Base-by-base conservation (phyloP, 1,284 basidiomycete genomes). In the Trametes pubescens region DNA sequence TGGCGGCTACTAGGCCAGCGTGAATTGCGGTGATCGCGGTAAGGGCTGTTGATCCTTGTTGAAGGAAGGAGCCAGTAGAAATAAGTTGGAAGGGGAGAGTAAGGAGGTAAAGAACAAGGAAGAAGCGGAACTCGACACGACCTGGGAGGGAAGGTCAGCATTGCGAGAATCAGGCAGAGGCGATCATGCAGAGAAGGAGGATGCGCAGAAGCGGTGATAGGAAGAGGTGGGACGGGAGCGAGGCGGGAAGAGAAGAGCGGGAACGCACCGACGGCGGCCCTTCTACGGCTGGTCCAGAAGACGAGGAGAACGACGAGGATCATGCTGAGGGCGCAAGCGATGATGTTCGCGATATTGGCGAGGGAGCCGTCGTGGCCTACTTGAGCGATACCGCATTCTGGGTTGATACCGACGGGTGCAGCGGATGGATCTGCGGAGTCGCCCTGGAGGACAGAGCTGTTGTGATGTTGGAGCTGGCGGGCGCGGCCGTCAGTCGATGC, bases 51-150 rank as follows among this genome's bases (percentile, higher is more conserved):
- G 86, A 83, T 51, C 92, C 92, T 79, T 96, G 94, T 69, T 86
- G 75, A 35, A 96, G 79, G 67, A 95, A 78, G 0, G 92, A 84
- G 47, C 91, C 90, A 24, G 88, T 94, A 11, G 92, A 90, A 59
- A 96, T 65, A 51, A 94, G 84, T 77, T 95, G 91, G 60, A 96
- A 81, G 18, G 87, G 86, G 9, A 93, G 83, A 7, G 91, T 89
- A 59, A 93, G 49, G 65, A 89, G 81, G 78, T 93, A 96, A 1
- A 89, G 67, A 43, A 80, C 68, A 51, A 94, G 81, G 76, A 93
- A 87, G 21, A 82, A 72, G 29, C 86, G 84, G 49, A 94, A 78
- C 77, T 94, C 92, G 57, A 87, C 71, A 29, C 91, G 88, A 55
- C 89, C 90, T 92, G 85, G 26, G 14, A 37, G 16, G 43, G 3